Evolutionary conservation across 371 early-diverging fungal genomes (phyloP).

Genomic region (Mortierella sp.): DNA sequence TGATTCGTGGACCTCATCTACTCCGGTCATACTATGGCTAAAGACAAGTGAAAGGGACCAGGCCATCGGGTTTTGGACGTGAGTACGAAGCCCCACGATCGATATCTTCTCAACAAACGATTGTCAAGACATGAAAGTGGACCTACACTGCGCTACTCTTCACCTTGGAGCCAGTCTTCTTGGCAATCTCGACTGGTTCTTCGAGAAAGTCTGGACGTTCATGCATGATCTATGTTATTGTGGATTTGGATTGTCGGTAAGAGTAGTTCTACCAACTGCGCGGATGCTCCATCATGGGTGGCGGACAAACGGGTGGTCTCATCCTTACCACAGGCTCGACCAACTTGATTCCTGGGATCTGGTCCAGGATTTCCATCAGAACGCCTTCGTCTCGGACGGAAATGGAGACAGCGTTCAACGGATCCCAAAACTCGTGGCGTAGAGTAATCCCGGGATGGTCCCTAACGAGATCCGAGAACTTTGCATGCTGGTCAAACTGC

Average conservation of each 20-base stretch:
- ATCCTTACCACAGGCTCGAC: constrained; percentile 41
- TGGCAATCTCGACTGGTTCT: constrained; percentile 1
- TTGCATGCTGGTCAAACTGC: constrained; percentile 23
- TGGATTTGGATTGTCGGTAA: too few species aligned
- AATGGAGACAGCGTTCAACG: constrained; percentile 36
- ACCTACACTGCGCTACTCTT: constrained; percentile 17
- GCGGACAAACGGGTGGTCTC: too few species aligned
- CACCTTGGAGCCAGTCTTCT: constrained; percentile 1
- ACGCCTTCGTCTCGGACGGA: constrained; percentile 23
- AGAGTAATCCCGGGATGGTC: constrained; percentile 35
- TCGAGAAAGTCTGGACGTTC: constrained; percentile 29
- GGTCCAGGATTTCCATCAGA: constrained; percentile 26
- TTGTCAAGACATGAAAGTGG: too few species aligned
- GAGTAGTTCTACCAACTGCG: not conserved
- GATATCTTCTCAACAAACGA: too few species aligned
- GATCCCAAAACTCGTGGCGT: constrained; percentile 47
- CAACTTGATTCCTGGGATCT: constrained; percentile 37
- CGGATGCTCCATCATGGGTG: too few species aligned
- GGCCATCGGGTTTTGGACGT: too few species aligned
- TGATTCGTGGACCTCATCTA: constrained; percentile 35
- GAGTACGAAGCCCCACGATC: too few species aligned
- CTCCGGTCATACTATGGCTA: constrained; percentile 42
- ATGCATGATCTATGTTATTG: constrained; percentile 45
- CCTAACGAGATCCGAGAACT: constrained; percentile 22
- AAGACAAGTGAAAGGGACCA: not conserved